These are phyloP conservation scores for Clavulina sp. DNA, from an alignment of 768 basidiomycete species.

Conservation along the genomic window DNA sequence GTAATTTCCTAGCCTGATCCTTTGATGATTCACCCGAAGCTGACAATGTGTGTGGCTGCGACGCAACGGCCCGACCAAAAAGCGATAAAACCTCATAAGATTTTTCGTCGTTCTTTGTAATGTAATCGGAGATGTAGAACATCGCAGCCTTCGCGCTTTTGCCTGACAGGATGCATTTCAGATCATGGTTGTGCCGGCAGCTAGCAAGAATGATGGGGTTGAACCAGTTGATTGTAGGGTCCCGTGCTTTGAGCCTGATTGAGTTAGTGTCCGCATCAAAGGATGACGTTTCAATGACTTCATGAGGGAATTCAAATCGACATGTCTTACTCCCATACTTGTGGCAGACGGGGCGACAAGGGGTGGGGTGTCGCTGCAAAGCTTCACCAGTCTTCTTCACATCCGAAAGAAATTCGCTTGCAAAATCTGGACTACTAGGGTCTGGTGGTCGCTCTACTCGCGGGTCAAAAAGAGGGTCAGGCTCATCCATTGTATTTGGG, in stretches of 20 bases:
- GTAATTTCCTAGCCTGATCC: slow-evolving; percentile 12
- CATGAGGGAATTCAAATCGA: slow-evolving; percentile 22
- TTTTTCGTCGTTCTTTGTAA: slow-evolving; percentile 20
- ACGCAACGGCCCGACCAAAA: slow-evolving; percentile 20
- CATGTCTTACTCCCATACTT: slow-evolving; percentile 20
- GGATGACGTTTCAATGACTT: slow-evolving; percentile 15
- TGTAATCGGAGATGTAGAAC: slow-evolving; percentile 23
- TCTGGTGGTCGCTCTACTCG: not conserved
- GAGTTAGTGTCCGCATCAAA: slow-evolving; percentile 21
- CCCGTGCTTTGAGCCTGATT: slow-evolving; percentile 16
- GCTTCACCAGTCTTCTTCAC: slow-evolving; percentile 14
- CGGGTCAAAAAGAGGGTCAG: slow-evolving; percentile 14
- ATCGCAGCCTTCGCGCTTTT: slow-evolving; percentile 22
- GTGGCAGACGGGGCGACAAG: too few relatives aligned
- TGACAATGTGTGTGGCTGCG: slow-evolving; percentile 17
- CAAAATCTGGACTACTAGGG: slow-evolving; percentile 3
- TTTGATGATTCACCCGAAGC: not conserved
- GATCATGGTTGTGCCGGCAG: slow-evolving; percentile 36
- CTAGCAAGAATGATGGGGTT: slow-evolving; percentile 21
- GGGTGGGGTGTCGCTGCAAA: slow-evolving; percentile 13
- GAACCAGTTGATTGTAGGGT: slow-evolving; percentile 19
- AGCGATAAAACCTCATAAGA: slow-evolving; percentile 15
- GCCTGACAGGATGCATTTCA: slow-evolving; percentile 29
- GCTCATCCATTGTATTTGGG: slow-evolving; percentile 14
- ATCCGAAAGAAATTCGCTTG: slow-evolving; percentile 10